phyloP scores from a whole-genome alignment of 257 asterid species.

The Primulina tabacum region DNA sequence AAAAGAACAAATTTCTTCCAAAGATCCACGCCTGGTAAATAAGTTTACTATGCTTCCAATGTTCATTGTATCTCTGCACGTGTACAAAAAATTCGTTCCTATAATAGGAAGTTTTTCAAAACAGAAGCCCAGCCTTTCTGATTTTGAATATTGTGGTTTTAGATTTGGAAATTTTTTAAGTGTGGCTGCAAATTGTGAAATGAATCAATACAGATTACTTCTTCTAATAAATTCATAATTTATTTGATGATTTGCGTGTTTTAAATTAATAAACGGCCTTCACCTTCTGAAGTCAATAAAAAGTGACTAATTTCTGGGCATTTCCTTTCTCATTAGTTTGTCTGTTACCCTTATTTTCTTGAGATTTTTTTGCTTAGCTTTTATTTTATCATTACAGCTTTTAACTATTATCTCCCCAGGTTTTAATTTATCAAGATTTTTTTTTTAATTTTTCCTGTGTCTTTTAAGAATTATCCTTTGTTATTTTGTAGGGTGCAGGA shows the following conservation, averaged over 20 bases:
- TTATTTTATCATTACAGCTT: not conserved
- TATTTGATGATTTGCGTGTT: not conserved
- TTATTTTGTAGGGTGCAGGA: constrained; percentile 84
- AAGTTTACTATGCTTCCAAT: constrained; percentile 11
- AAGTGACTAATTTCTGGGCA: not conserved
- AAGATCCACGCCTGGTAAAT: constrained; percentile 95
- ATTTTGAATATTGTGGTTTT: not conserved
- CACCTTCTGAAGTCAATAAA: not conserved
- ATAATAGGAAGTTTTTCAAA: not conserved
- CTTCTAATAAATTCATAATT: not conserved
- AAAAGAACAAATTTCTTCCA: constrained; percentile 99
- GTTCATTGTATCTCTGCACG: constrained; percentile 9
- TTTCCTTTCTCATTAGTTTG: not conserved
- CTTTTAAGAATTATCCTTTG: constrained; percentile 18
- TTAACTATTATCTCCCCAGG: not conserved
- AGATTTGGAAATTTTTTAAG: not conserved
- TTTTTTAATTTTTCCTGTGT: not conserved
- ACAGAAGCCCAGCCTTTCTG: not conserved
- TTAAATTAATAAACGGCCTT: not conserved
- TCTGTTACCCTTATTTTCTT: not conserved
- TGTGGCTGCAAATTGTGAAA: not conserved
- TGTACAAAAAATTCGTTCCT: not conserved
- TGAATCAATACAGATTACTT: not conserved
- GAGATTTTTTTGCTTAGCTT: not conserved
- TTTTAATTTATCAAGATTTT: not conserved